These are phyloP conservation scores for Maudiozyma serrabonitensis DNA, from an alignment of 805 yeast genomes.

Conservation along the genomic window DNA sequence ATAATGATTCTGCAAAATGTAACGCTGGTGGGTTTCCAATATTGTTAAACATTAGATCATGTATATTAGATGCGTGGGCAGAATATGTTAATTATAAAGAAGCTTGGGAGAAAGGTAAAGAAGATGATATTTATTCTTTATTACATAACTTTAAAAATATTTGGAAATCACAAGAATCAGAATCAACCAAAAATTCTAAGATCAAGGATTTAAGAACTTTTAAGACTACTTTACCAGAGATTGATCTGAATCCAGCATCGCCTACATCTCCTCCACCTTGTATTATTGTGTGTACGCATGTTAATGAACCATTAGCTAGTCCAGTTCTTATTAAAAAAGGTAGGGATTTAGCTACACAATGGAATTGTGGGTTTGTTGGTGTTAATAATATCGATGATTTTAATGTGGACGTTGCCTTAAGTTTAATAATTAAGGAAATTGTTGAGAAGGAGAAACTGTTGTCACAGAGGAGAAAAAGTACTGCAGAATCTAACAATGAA, in stretches of 20 bases:
- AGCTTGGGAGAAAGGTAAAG: conserved; percentile 55
- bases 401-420: conserved; percentile 47
- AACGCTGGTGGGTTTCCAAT: conserved; percentile 23
- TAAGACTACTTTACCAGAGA: conserved; percentile 24
- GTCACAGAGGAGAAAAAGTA: conserved; percentile 2
- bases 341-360: conserved; percentile 41
- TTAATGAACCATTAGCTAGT: conserved; percentile 45
- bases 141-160: conserved; percentile 47
- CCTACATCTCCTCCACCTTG: conserved; percentile 53
- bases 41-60: conserved; percentile 39
- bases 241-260: conserved; percentile 29
- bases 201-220: conserved; percentile 25
- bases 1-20: conserved; percentile 1
- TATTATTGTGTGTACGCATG: conserved; percentile 56
- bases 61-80: conserved; percentile 65
- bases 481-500: background rate
- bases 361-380: conserved; percentile 59
- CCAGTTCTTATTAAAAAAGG: conserved; percentile 55
- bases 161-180: conserved; percentile 36
- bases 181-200: conserved; percentile 25
- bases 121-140: conserved; percentile 55
- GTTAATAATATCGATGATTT: conserved; percentile 44
- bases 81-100: conserved; percentile 48
- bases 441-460: conserved; percentile 35
- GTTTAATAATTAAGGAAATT: conserved; percentile 50